A percentile compares a stretch with the other conserved stretches of the same genome.
phyloP scores from a whole-genome alignment of 2,329 filamentous ascomycete genomes.

The Tolypocladium nubicola region DNA sequence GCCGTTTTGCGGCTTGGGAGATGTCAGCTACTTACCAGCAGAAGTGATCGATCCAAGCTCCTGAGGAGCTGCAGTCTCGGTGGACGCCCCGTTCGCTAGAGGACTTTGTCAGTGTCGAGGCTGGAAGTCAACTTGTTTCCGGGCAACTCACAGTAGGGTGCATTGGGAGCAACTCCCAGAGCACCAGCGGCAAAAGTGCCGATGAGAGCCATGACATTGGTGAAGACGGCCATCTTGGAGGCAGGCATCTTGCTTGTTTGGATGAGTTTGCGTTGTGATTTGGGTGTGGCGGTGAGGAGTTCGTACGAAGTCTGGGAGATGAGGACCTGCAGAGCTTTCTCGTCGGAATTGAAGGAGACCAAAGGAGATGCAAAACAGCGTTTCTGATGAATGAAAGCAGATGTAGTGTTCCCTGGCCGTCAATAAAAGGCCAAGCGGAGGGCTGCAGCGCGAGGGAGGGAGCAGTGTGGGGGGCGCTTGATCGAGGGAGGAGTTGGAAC shows the following conservation, averaged over 20 bases:
- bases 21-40: slow-evolving; percentile 14
- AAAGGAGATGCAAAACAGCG: neutral
- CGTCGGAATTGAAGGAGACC: neutral
- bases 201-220: slow-evolving; percentile 11
- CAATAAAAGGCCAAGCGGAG: neutral
- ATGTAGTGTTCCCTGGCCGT: neutral
- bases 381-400: neutral
- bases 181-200: slow-evolving; percentile 10
- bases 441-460: neutral
- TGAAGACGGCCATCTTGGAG: slow-evolving; percentile 16
- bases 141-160: slow-evolving; percentile 3
- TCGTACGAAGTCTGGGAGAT: neutral
- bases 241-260: slow-evolving; percentile 13
- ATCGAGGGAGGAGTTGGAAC: neutral
- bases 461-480: neutral
- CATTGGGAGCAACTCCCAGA: slow-evolving; percentile 5
- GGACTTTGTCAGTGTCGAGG: neutral
- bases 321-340: neutral
- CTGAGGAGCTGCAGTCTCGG: slow-evolving; percentile 18
- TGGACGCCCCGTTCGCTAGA: slow-evolving; percentile 17
- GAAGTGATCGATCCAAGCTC: slow-evolving; percentile 20
- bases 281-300: neutral
- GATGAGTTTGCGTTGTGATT: neutral
- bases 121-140: neutral
- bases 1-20: neutral